Base-by-base conservation (phyloP, 495 filamentous ascomycete species). In the Neurospora hispaniola region DNA sequence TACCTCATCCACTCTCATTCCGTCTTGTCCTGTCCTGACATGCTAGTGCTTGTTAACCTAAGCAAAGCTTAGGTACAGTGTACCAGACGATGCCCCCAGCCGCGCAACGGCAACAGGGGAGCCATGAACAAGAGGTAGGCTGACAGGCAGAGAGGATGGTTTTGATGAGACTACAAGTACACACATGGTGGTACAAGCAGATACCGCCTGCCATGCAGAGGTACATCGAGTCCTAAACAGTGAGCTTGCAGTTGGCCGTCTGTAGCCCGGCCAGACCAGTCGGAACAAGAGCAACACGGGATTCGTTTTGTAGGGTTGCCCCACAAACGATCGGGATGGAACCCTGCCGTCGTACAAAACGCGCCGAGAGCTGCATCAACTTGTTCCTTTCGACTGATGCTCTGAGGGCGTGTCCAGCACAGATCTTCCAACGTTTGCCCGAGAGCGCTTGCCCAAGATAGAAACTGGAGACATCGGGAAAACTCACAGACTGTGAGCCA, bases 171-270 rank as follows among this genome's bases (percentile, higher is more conserved):
- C 54, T 66, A 59, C 75, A 73, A 71, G 76, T 76, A 77, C 75
- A 73, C 75, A 66, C 73, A 75, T 31, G 14, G 54, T 66, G 54
- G 79, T 80, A 80, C 79, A 78, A 76, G 72, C 69, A 75, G 74
- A 78, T 80, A 80, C 79, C 76, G 68, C 69, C 40, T 42, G 54
- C 69, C 69, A 66, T 75, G 75, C 75, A 78, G 70, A 75, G 76
- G 76, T 80, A 80, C 79, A 76, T 80, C 42, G 68, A 72, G n/a
- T 66, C 71, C 23, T 35, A 73, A 42, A 20, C 69, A 71, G 69
- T 66, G 43, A 71, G 44, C 71, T 69, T 73, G 73, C 73, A 74
- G 71, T 72, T 46, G 71, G 71, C 73, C 42, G 62, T 70, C 54
- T 69, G 43, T 42, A 39, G 66, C n/a, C 66, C 71, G 71, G 73